Evolutionary conservation across 768 basidiomycete genomes (phyloP).

Genomic region (Pleurotus tuoliensis): DNA sequence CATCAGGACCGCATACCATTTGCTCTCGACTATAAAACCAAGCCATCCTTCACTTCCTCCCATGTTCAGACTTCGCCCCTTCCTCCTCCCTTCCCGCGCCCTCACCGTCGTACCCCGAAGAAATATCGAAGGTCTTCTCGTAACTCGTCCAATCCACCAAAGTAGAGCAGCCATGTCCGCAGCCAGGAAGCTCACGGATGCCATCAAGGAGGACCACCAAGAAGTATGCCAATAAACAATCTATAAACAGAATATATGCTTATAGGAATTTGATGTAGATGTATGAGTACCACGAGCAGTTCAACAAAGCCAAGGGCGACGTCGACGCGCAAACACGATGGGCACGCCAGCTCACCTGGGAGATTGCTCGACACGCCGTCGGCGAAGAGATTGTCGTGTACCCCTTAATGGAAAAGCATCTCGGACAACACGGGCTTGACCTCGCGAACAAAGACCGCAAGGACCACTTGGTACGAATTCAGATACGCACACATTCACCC

Average conservation of each 20-base stretch:
- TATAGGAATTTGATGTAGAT: not conserved
- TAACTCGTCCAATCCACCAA: not conserved
- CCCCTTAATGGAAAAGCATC: constrained; percentile 54
- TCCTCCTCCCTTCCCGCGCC: too few species aligned
- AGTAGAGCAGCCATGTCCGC: not conserved
- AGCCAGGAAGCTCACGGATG: constrained; percentile 27
- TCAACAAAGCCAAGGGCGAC: constrained; percentile 36
- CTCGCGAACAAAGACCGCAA: constrained; percentile 53
- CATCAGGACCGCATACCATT: too few species aligned
- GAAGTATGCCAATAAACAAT: constrained; percentile 27
- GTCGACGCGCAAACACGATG: constrained; percentile 46
- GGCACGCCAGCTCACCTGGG: constrained; percentile 56
- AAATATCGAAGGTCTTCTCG: too few species aligned
- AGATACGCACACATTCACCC: too few species aligned
- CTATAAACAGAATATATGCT: not conserved
- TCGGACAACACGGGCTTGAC: constrained; percentile 45
- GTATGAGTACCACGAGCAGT: constrained; percentile 38
- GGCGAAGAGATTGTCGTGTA: constrained; percentile 65
- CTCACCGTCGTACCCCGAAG: too few species aligned
- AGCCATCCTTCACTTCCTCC: too few species aligned
- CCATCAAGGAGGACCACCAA: constrained; percentile 46
- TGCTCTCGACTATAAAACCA: too few species aligned
- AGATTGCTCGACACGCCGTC: constrained; percentile 56
- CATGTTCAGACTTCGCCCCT: too few species aligned
- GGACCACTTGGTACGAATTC: constrained; percentile 46